These are phyloP conservation scores for Nicotiana tomentosiformis DNA, from an alignment of 257 asterid genomes.

Conservation along the genomic window DNA sequence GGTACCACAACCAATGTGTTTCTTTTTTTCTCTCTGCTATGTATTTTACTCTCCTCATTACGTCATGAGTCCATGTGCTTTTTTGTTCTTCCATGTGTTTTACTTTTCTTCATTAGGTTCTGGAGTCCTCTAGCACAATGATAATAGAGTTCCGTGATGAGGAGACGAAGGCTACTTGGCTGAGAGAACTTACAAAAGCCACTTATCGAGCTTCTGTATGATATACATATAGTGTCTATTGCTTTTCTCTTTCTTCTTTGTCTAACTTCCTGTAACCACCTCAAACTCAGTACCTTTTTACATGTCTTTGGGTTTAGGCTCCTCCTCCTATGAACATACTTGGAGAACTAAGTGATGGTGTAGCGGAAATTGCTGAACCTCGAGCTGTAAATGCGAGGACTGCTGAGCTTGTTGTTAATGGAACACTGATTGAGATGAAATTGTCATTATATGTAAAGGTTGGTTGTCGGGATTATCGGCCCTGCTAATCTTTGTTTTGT, in stretches of 20 bases:
- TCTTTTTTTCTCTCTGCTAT: not conserved
- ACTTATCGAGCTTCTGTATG: conserved; percentile 99
- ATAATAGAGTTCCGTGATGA: conserved; percentile 68
- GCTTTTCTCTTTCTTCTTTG: not conserved
- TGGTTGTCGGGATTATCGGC: conserved; percentile 11
- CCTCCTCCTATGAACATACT: conserved; percentile 76
- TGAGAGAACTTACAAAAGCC: conserved; percentile 75
- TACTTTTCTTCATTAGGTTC: conserved; percentile 47
- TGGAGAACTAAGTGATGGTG: conserved; percentile 54
- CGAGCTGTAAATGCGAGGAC: conserved; percentile 33
- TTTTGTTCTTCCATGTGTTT: conserved; percentile 12
- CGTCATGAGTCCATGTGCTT: conserved; percentile 12
- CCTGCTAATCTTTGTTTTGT: conserved; percentile 11
- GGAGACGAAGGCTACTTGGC: conserved; percentile 78
- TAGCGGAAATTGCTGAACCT: conserved; percentile 40
- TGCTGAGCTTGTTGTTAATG: conserved; percentile 89
- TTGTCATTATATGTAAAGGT: conserved; percentile 91
- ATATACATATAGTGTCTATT: conserved; percentile 9
- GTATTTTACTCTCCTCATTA: conserved; percentile 2
- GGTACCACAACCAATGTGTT: conserved; percentile 11
- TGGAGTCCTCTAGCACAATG: conserved; percentile 88
- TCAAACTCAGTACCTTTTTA: conserved; percentile 12
- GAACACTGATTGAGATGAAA: conserved; percentile 72
- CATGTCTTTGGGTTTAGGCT: conserved; percentile 50
- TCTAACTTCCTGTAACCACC: conserved; percentile 14